Evolutionary conservation across 495 filamentous ascomycete species (phyloP), one percentile per base, ranked within the genome.

Genomic region (Trichoderma reesei): DNA sequence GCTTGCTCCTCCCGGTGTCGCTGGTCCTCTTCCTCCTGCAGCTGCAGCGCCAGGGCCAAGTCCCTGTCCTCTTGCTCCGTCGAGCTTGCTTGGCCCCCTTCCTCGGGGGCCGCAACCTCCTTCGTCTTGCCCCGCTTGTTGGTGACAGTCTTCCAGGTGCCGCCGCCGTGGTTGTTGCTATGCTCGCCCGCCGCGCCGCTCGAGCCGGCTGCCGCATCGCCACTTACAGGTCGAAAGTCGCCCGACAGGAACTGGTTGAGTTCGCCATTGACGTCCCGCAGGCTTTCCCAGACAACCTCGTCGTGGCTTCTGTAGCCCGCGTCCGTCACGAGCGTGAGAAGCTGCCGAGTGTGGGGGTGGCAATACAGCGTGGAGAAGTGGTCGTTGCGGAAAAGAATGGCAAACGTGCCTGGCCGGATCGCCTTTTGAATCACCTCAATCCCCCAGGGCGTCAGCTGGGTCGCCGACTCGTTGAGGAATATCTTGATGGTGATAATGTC

Each of bases 321-420:
- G 74, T 98, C 94, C 9, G 94, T 98, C 33, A 98, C 91, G 18
- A 98, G 73, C 0, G 88, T 90, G 64, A 89, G 81, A 0, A 98
- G 80, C 66, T 86, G 81, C 4, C 81, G 73, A 0, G 88, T 88
- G 37, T 83, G 77, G 0, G 91, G 91, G 66, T 94, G 77, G 65
- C 91, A 86, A 72, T 96, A 96, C 0, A 98, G 71, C 0, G 94
- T 98, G 37, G 88, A 88, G 71, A 98, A 98, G 74, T 98, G 94
- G 69, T 98, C 93, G 67, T 98, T 98, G 39, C 94, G 85, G 77
- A 98, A 98, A 2, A 98, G 74, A 60, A 98, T 98, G 0, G 89
- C 90, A 8, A 96, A 79, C 0, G 87, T 83, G 3, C 90, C 91
- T 0, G 90, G 88, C 14, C 78, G 74, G 56, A 96, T 73, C 7